Evolutionary conservation across 1,139 yeast species (phyloP), one percentile per base, ranked within the genome.

Genomic region (Debaryomyces fabryi): DNA sequence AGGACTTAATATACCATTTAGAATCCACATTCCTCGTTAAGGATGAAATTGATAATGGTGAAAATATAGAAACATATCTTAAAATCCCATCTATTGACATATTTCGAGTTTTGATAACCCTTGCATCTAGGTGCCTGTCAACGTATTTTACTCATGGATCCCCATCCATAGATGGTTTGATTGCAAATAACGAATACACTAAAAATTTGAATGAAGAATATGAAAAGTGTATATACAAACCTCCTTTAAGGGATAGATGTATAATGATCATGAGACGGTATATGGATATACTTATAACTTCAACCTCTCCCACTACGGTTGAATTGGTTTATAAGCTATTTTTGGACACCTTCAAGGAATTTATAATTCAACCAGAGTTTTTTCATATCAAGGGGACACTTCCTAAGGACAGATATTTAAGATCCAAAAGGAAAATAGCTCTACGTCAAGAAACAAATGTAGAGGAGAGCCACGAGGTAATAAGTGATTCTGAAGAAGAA

Each of bases 401-500:
- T 30, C 36, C 43, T 6, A 30, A 12, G 8, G 16, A 8, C 13
- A 18, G 30, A n/a, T 15, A 32, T 13, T 20, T 40, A 15, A 32
- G 43, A 20, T n/a, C 36, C 4, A 30, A 30, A 12, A 29, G 23
- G 12, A 29, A 27, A 6, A 9, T n/a, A 6, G 18, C 32, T 9
- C 12, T 10, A 8, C 13, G 20, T 16, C 24, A 30, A 10, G 18
- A 15, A 18, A 12, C 16, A 4, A n/a, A 21, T 20, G 3, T 7
- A 15, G 43, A 40, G 10, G 8, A 30, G 6, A 15, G 45, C 6
- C 24, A 40, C 20, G 64, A 59, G 3, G 50, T 56, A 1, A 55
- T 68, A 9, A 64, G 69, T 35, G 71, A 69, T 45, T 68, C 73
- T 1, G 72, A 68, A 38, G 62, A 54, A 30, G 68, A 58, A 16